Evolutionary conservation across 2,329 filamentous ascomycete genomes (phyloP).

Genomic region (Neonectria faginata): DNA sequence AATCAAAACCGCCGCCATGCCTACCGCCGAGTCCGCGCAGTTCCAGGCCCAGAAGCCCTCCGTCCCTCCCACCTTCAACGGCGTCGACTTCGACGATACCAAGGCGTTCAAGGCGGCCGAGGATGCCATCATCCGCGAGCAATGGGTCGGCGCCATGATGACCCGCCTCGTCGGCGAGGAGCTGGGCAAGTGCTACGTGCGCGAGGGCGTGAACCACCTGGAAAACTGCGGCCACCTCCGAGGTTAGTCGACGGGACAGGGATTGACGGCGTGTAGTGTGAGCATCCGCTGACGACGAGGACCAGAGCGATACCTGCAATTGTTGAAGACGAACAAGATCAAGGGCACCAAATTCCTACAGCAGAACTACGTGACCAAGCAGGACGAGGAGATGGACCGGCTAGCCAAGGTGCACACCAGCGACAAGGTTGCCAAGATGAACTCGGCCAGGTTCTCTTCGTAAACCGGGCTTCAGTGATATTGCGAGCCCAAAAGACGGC

Average conservation of each 20-base stretch:
- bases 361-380: conserved; percentile 77
- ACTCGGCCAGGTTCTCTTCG: conserved; percentile 50
- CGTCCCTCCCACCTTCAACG: conserved; percentile 85
- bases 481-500: conserved; percentile 20
- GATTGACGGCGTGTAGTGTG: conserved; percentile 18
- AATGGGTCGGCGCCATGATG: conserved; percentile 94
- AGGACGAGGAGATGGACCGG: conserved; percentile 55
- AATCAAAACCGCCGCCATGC: conserved; percentile 65
- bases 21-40: conserved; percentile 83
- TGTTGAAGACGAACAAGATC: conserved; percentile 81
- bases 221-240: conserved; percentile 86
- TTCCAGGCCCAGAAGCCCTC: conserved; percentile 88
- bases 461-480: conserved; percentile 30
- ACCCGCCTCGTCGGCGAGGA: conserved; percentile 83
- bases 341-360: conserved; percentile 84
- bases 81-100: conserved; percentile 88
- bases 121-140: conserved; percentile 84
- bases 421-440: conserved; percentile 55
- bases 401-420: conserved; percentile 55
- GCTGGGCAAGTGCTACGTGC: conserved; percentile 86
- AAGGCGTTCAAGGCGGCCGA: conserved; percentile 84
- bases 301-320: conserved; percentile 81
- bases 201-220: conserved; percentile 87
- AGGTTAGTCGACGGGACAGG: conserved; percentile 68
- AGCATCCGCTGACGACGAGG: conserved; percentile 28